Base-by-base conservation (phyloP, 2,329 filamentous ascomycete genomes). In the Triangularia setosa region DNA sequence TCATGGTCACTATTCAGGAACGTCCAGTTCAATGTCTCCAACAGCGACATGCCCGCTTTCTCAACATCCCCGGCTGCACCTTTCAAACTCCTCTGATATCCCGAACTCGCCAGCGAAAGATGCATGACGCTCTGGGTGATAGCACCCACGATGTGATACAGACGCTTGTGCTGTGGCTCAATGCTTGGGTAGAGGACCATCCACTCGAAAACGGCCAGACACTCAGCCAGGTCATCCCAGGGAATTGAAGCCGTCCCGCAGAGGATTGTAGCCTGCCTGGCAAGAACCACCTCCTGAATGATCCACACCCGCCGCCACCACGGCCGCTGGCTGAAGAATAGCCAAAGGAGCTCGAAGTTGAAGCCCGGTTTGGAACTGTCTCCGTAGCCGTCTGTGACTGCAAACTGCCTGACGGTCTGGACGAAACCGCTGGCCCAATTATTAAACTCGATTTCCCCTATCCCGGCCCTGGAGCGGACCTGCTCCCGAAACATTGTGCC, bases 301-400 rank as follows among this genome's bases (percentile, higher is more conserved):
- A 66, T 60, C 65, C 62, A 64, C 14, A 62, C 59, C 9, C 65
- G 28, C 21, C 52, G 48, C 62, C 65, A 66, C 35, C 60, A 66
- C 11, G 35, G 7, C n/a, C 62, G 9, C 16, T 8, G 7, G 12
- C 59, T n/a, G n/a, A 60, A 63, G 21, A 66, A 8, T 4, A 24
- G 8, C 21, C 27, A 53, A 5, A 62, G 59, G n/a, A 58, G 54
- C 62, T 66, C 54, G 28, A 65, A 23, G 35, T 64, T 44, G 40
- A 48, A 18, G 16, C 35, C 16, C 12, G 16, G 16, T 40, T 48
- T 9, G n/a, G n/a, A n/a, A 48, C 5, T 8, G 23, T 24, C 2
- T 16, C 12, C 21, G 12, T 18, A 14, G 4, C 7, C 18, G 27
- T 14, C 33, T 6, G 52, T 60, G 23, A 58, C 27, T 5, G 21